Evolutionary conservation across 352 stramenopile genomes (phyloP).

Genomic region (Phytophthora aleatoria): DNA sequence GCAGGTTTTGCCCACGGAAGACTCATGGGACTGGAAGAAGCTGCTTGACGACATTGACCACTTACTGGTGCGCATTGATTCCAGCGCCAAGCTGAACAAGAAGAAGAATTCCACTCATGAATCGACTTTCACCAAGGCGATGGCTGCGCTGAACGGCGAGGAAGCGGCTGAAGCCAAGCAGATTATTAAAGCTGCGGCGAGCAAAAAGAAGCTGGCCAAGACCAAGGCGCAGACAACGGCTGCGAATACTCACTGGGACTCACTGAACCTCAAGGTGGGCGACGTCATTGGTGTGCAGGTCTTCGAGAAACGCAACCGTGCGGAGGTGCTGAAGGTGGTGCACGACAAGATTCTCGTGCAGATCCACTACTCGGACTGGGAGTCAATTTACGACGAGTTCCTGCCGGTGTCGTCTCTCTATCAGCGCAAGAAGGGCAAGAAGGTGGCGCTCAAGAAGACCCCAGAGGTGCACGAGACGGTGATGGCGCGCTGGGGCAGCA

Average conservation of each 20-base stretch:
- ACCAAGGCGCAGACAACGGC: constrained; percentile 26
- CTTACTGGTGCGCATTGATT: constrained; percentile 64
- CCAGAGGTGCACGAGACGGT: constrained; percentile 76
- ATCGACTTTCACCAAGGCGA: constrained; percentile 31
- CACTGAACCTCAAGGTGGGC: constrained; percentile 59
- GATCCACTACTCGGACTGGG: constrained; percentile 82
- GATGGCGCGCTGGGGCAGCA: constrained; percentile 75
- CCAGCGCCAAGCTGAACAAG: constrained; percentile 43
- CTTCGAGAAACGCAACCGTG: constrained; percentile 76
- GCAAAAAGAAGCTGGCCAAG: constrained; percentile 29
- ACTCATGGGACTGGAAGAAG: constrained; percentile 84
- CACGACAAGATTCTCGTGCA: constrained; percentile 77
- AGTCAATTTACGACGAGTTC: constrained; percentile 85
- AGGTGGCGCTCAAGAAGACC: constrained; percentile 63
- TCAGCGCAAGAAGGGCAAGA: constrained; percentile 51
- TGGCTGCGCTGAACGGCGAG: constrained; percentile 29
- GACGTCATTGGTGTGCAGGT: constrained; percentile 77
- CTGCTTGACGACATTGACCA: constrained; percentile 77
- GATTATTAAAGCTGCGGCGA: constrained; percentile 35
- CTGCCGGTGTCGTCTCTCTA: constrained; percentile 69
- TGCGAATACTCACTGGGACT: constrained; percentile 65
- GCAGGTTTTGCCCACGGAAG: constrained; percentile 67
- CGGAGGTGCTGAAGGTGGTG: constrained; percentile 66
- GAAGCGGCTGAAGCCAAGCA: constrained; percentile 34
- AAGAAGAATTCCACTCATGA: constrained; percentile 40